phyloP scores from a whole-genome alignment of 1,139 yeast species.

The Taphrina populina region DNA sequence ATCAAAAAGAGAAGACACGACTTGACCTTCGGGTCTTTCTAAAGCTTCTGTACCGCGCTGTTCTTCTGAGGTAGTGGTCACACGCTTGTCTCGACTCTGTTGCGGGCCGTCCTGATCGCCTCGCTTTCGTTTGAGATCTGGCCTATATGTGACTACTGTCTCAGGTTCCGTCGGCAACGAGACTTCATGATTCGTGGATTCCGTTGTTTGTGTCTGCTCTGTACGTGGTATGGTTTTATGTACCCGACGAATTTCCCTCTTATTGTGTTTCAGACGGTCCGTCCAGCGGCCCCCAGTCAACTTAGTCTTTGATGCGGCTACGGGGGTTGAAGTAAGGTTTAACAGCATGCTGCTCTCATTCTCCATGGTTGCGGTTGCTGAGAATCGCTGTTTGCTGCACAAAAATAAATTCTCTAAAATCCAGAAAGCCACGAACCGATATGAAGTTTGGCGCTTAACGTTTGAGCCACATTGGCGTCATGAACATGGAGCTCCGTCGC shows the following conservation, averaged over 20 bases:
- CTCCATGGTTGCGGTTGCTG: conserved; percentile 15
- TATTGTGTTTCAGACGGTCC: conserved; percentile 59
- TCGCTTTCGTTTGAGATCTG: conserved; percentile 19
- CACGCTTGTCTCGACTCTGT: background rate
- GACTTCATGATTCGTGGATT: background rate
- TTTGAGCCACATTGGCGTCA: too few relatives aligned
- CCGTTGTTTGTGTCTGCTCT: background rate
- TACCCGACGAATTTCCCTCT: conserved; percentile 37
- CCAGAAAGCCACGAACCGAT: too few relatives aligned
- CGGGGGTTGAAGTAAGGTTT: conserved; percentile 16
- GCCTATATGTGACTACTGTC: too few relatives aligned
- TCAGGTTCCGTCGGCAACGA: background rate
- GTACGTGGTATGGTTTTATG: conserved; percentile 19
- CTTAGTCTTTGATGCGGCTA: conserved; percentile 9
- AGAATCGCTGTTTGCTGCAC: background rate
- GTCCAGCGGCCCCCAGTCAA: conserved; percentile 44
- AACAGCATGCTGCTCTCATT: conserved; percentile 29
- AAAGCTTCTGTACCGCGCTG: too few relatives aligned
- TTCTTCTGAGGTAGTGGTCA: background rate
- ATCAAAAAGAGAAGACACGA: conserved; percentile 84
- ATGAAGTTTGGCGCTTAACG: too few relatives aligned
- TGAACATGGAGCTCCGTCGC: too few relatives aligned
- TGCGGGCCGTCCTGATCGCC: conserved; percentile 3
- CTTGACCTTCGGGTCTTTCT: conserved; percentile 25
- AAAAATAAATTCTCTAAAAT: too few relatives aligned